Percentiles rank a stretch among this genome's conserved stretches.
These are phyloP conservation scores for Penicillium verhagenii DNA, from an alignment of 495 filamentous ascomycete species.

Conservation along the genomic window DNA sequence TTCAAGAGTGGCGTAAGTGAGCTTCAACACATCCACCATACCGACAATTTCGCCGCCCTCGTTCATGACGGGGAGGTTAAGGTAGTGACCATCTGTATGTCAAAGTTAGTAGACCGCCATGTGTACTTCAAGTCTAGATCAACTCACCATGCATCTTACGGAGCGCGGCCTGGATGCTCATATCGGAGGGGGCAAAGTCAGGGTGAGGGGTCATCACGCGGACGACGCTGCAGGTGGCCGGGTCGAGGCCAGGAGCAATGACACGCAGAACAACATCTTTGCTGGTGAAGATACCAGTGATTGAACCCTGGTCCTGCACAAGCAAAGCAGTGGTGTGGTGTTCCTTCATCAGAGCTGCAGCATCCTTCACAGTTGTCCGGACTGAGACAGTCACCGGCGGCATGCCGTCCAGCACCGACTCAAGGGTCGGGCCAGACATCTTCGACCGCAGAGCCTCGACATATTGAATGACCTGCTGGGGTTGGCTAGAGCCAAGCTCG, in stretches of 20 bases:
- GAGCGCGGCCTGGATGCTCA: constrained; percentile 97
- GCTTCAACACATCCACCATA: constrained; percentile 97
- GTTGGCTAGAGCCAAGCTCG: constrained; percentile 92
- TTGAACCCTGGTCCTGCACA: constrained; percentile 94
- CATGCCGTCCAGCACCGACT: constrained; percentile 87
- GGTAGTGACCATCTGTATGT: constrained; percentile 92
- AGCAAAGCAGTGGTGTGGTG: constrained; percentile 95
- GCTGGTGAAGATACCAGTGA: constrained; percentile 99
- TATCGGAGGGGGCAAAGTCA: constrained; percentile 96
- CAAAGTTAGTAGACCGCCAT: constrained; percentile 13
- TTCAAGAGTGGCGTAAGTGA: constrained; percentile 96
- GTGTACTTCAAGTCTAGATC: not conserved
- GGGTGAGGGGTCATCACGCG: constrained; percentile 99
- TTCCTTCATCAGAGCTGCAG: constrained; percentile 93
- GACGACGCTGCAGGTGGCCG: constrained; percentile 92
- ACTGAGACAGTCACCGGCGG: constrained; percentile 94
- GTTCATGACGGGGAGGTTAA: constrained; percentile 98
- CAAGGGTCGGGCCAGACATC: constrained; percentile 97
- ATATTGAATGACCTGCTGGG: constrained; percentile 98
- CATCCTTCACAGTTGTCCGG: constrained; percentile 92
- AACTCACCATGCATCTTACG: constrained; percentile 92
- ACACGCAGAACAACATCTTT: constrained; percentile 98
- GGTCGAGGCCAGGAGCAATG: constrained; percentile 94
- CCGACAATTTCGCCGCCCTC: constrained; percentile 94
- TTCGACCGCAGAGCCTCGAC: constrained; percentile 92